phyloP scores from a whole-genome alignment of 768 basidiomycete species.

The Vararia minispora region DNA sequence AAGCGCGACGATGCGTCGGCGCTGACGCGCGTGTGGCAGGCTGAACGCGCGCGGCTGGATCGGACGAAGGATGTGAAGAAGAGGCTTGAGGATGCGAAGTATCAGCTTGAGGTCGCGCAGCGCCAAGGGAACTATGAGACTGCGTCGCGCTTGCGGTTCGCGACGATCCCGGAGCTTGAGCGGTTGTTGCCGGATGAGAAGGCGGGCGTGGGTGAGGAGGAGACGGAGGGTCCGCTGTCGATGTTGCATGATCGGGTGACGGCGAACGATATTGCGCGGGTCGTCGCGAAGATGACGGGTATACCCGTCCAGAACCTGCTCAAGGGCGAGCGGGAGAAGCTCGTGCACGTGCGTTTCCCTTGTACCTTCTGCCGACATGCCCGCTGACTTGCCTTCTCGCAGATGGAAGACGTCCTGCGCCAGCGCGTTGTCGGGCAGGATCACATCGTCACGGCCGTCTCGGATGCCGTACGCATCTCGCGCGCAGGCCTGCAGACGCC shows the following conservation, averaged over 20 bases:
- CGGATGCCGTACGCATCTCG: constrained; percentile 87
- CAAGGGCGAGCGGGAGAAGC: constrained; percentile 82
- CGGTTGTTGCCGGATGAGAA: constrained; percentile 49
- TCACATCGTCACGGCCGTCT: constrained; percentile 74
- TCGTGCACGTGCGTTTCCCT: constrained; percentile 59
- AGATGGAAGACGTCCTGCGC: constrained; percentile 82
- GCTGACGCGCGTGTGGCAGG: constrained; percentile 62
- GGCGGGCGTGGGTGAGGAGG: constrained; percentile 24
- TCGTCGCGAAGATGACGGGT: constrained; percentile 81
- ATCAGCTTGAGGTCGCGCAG: constrained; percentile 81
- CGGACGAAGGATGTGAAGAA: constrained; percentile 64
- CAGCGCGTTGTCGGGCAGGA: constrained; percentile 84
- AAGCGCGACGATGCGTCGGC: constrained; percentile 55
- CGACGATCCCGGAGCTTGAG: constrained; percentile 76
- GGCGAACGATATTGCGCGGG: constrained; percentile 79
- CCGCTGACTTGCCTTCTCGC: constrained; percentile 4
- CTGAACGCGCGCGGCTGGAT: constrained; percentile 59
- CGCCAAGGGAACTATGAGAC: constrained; percentile 79
- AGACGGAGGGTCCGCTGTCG: constrained; percentile 35
- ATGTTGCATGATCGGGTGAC: constrained; percentile 84
- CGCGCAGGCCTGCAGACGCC: constrained; percentile 85
- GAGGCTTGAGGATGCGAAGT: constrained; percentile 71
- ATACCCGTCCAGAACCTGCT: constrained; percentile 84
- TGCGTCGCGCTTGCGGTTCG: constrained; percentile 75
- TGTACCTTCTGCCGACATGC: not conserved